Conservation (phyloP, 2,329 filamentous ascomycete species). For the Sporothrix luriei region DNA sequence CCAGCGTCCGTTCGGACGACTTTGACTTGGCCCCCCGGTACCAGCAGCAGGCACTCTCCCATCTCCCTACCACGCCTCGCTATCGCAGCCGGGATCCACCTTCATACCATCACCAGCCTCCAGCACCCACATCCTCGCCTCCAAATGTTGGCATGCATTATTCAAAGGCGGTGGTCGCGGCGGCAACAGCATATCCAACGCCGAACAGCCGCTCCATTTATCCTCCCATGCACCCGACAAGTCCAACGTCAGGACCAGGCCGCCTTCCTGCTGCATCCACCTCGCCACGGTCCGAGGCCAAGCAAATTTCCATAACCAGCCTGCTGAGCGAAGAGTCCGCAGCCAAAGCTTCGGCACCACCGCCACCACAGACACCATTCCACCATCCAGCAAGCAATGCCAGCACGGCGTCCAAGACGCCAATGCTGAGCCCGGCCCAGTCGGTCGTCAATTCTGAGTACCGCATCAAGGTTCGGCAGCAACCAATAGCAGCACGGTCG, state of each 20-base stretch:
- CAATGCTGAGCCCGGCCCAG: constrained; percentile 32
- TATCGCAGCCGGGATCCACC: constrained; percentile 28
- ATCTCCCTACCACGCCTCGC: constrained; percentile 21
- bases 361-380: constrained; percentile 1
- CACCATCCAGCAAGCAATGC: constrained; percentile 23
- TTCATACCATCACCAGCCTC: constrained; percentile 24
- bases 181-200: constrained; percentile 22
- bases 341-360: not conserved
- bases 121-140: constrained; percentile 31
- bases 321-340: constrained; percentile 39
- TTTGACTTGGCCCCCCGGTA: constrained; percentile 31
- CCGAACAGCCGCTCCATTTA: constrained; percentile 28
- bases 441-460: constrained; percentile 41
- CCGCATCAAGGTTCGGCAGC: constrained; percentile 68
- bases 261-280: constrained; percentile 29
- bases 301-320: constrained; percentile 43
- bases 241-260: constrained; percentile 10
- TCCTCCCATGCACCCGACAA: constrained; percentile 25
- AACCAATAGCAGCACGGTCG: constrained; percentile 74
- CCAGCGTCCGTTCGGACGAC: constrained; percentile 40
- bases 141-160: constrained; percentile 22
- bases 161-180: not conserved
- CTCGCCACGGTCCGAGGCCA: constrained; percentile 39
- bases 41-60: constrained; percentile 22
- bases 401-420: constrained; percentile 29